These are phyloP conservation scores for Tulasnella sp. DNA, from an alignment of 768 basidiomycete species.

Conservation along the genomic window DNA sequence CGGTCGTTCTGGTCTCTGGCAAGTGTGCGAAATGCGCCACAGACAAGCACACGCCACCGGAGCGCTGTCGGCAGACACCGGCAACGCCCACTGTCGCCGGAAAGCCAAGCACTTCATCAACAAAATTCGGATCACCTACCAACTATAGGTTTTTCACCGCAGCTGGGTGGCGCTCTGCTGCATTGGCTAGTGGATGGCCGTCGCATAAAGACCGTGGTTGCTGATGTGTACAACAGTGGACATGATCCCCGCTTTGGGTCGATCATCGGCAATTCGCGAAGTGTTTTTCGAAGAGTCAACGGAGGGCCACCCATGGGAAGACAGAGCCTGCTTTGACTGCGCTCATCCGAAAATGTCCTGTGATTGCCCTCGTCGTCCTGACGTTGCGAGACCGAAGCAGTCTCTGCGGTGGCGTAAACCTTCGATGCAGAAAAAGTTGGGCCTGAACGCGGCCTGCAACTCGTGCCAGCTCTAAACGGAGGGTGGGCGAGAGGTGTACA, in stretches of 20 bases:
- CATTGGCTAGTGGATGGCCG: background rate
- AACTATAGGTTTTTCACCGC: background rate
- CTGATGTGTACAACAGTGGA: background rate
- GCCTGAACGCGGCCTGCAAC: background rate
- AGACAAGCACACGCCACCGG: too few species aligned
- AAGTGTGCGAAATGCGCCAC: too few species aligned
- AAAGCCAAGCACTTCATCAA: too few species aligned
- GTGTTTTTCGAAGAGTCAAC: background rate
- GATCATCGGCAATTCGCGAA: background rate
- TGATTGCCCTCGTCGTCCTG: background rate
- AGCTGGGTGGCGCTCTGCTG: background rate
- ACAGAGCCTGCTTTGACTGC: background rate
- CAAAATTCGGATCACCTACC: too few species aligned
- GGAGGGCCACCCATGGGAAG: background rate
- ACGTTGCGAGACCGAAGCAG: background rate
- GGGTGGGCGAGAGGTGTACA: too few species aligned
- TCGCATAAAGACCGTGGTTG: background rate
- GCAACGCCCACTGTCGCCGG: too few species aligned
- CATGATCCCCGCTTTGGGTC: too few species aligned
- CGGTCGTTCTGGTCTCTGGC: too few species aligned
- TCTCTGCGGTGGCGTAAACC: background rate
- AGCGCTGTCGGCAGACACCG: too few species aligned
- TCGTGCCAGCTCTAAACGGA: too few species aligned
- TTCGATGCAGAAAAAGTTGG: background rate
- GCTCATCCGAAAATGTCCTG: background rate